Evolutionary conservation across 495 filamentous ascomycete genomes (phyloP), one percentile per base, ranked within the genome.

Genomic region (Melanomma pulvis-pyrius): DNA sequence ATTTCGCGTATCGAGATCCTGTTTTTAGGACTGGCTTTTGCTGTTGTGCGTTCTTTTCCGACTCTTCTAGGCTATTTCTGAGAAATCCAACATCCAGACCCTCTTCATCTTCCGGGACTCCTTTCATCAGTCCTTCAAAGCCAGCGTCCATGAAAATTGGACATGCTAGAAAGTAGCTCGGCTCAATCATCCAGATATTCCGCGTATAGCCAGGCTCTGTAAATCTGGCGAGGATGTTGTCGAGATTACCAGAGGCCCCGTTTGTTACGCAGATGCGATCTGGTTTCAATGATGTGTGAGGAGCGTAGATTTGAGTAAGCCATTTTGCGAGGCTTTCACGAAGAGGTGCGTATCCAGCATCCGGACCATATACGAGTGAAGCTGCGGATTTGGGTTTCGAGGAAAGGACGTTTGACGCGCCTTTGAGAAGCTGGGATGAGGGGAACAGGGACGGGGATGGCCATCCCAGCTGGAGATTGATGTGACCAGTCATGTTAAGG

Each of bases 401-500:
- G 24, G 58, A 22, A 5, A 61, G 44, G 44, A 61, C 58, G 39
- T 48, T 61, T n/a, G 58, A 61, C 7, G 58, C 36, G 17, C 39
- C 44, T 21, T 48, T 15, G 29, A 61, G 58, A 39, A 61, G 15
- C 24, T 48, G 46, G 8, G 36, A 6, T n/a, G 39, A 26, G 24
- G 58, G 58, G 19, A 50, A 48, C 0, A 61, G 28, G 3, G 58
- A 48, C 9, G 58, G 58, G 9, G 58, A 61, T 2, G 58, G 58
- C 58, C 58, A 61, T 5, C 58, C 58, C 6, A 61, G 46, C 46
- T 61, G 58, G 58, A 61, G 58, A 39, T 61, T 61, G 58, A 61
- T 61, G 9, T 25, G 41, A 22, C 25, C 29, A 15, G 46, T 26
- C 39, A 48, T 50, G 1, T 25, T 28, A 2, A 34, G 11, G 15